These are phyloP conservation scores for Penicillium concentricum DNA, from an alignment of 2,329 filamentous ascomycete species.

Conservation along the genomic window DNA sequence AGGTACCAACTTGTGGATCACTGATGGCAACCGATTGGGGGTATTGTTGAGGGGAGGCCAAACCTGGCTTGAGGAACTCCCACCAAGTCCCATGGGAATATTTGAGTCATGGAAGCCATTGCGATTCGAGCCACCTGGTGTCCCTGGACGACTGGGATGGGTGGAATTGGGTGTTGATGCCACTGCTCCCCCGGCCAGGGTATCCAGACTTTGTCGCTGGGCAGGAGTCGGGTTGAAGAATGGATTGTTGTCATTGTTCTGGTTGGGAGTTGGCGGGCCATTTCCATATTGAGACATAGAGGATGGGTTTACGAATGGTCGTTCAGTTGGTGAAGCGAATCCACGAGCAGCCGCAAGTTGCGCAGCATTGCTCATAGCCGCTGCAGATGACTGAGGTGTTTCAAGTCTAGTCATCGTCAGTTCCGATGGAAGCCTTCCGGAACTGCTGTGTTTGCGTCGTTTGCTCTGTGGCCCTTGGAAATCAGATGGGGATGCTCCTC, in stretches of 20 bases:
- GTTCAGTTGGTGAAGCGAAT: conserved; percentile 43
- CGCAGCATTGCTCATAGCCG: conserved; percentile 43
- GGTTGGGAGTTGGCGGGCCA: conserved; percentile 65
- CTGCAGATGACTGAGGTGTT: conserved; percentile 47
- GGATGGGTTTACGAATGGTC: conserved; percentile 47
- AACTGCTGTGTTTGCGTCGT: conserved; percentile 75
- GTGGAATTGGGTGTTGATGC: conserved; percentile 71
- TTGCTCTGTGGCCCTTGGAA: conserved; percentile 68
- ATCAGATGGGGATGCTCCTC: conserved; percentile 69
- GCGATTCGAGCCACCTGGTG: conserved; percentile 56
- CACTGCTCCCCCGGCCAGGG: conserved; percentile 61
- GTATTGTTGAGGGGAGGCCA: conserved; percentile 55
- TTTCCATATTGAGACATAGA: conserved; percentile 53
- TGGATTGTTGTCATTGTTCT: conserved; percentile 58
- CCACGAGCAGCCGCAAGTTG: conserved; percentile 41
- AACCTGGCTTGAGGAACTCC: conserved; percentile 51
- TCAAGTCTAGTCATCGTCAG: conserved; percentile 82
- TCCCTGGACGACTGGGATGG: conserved; percentile 75
- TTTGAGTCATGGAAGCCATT: conserved; percentile 42
- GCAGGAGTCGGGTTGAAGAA: conserved; percentile 56
- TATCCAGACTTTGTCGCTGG: conserved; percentile 65
- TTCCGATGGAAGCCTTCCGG: conserved; percentile 67
- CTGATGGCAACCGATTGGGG: conserved; percentile 56
- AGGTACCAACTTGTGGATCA: conserved; percentile 81
- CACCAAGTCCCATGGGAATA: conserved; percentile 32